Conservation (phyloP, 2,329 filamentous ascomycete genomes). For the Hirsutella minnesotensis region DNA sequence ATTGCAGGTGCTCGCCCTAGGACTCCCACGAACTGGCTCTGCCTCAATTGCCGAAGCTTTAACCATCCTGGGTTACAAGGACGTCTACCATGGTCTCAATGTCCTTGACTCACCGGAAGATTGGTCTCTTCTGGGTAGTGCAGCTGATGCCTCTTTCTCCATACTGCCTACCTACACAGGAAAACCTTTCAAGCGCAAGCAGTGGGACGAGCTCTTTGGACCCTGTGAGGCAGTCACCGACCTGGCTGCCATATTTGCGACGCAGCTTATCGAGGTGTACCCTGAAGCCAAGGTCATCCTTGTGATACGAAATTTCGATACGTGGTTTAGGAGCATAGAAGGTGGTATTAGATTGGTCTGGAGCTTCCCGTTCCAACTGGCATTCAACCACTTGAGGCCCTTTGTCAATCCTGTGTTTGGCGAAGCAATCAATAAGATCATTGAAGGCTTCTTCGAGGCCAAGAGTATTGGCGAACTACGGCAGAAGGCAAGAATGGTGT, state of each 20-base stretch:
- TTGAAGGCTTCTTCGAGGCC: background rate
- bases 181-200: no score
- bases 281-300: conserved; percentile 35
- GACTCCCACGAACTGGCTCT: no score
- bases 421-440: background rate
- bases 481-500: background rate
- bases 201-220: no score
- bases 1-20: no score
- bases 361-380: no score
- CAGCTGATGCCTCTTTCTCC: no score
- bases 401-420: background rate
- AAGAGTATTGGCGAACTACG: background rate
- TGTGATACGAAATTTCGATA: conserved; percentile 21
- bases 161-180: no score
- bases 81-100: no score
- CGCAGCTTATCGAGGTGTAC: conserved; percentile 34
- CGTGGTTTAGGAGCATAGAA: conserved; percentile 22
- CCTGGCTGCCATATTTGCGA: conserved; percentile 27
- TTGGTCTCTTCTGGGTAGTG: no score
- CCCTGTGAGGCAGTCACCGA: conserved; percentile 17
- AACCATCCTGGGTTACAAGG: no score
- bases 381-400: background rate
- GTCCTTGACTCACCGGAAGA: no score
- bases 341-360: conserved; percentile 6
- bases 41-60: no score